Evolutionary conservation across 208 protist species (phyloP).

Genomic region (Acanthamoeba healyi): DNA sequence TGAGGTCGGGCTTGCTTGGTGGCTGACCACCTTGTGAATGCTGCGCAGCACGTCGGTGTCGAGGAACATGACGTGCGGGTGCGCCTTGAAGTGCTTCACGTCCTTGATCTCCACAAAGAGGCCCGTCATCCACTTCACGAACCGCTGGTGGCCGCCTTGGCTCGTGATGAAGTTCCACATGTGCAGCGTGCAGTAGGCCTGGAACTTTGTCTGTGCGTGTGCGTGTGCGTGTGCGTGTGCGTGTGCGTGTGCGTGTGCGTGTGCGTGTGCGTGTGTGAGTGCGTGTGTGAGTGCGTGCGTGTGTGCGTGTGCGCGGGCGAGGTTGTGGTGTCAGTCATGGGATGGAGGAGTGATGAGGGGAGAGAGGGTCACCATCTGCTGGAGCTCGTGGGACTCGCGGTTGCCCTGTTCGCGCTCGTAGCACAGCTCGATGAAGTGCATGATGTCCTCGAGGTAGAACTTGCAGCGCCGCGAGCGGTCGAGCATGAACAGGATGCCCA

Average conservation of each 20-base stretch:
- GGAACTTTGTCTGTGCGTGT: conserved; percentile 25
- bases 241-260: too few relatives aligned
- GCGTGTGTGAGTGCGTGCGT: too few relatives aligned
- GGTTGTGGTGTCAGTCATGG: not conserved
- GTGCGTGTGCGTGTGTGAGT: too few relatives aligned
- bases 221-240: too few relatives aligned
- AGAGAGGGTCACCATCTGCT: not conserved
- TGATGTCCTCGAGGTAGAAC: conserved; percentile 41
- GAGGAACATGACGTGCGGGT: not conserved
- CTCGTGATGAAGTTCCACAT: conserved; percentile 58
- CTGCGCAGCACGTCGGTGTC: not conserved
- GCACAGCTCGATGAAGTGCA: conserved; percentile 20
- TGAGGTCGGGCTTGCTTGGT: not conserved
- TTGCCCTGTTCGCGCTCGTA: conserved; percentile 30
- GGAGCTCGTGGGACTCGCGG: conserved; percentile 5
- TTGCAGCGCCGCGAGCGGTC: not conserved
- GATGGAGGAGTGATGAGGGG: not conserved
- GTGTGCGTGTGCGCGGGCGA: not conserved
- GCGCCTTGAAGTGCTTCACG: not conserved
- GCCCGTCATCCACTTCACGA: conserved; percentile 39
- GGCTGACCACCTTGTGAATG: not conserved
- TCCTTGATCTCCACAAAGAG: conserved; percentile 57
- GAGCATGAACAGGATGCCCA: conserved; percentile 25
- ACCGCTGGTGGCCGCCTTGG: not conserved
- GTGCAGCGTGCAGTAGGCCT: conserved; percentile 30